Conservation (phyloP, 2,329 filamentous ascomycete species). For the Fusarium verrucosum region DNA sequence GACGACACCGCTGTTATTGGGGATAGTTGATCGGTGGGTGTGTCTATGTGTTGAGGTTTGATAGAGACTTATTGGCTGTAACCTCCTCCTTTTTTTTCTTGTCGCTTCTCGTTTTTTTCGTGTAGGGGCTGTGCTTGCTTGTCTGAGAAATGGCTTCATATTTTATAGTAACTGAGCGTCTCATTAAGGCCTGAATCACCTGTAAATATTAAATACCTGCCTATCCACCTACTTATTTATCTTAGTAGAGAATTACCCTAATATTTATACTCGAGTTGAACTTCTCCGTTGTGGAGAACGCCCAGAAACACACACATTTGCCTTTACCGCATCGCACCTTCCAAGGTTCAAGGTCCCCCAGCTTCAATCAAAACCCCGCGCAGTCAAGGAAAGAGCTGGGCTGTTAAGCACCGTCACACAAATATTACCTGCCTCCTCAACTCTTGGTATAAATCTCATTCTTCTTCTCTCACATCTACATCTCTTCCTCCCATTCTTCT, state of each 20-base stretch:
- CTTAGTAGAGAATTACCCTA: no score
- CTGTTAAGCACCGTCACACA: slow-evolving; percentile 1
- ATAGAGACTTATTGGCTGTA: neutral
- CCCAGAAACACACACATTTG: slow-evolving; percentile 16
- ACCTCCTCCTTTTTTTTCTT: neutral
- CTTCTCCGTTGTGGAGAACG: slow-evolving; percentile 35
- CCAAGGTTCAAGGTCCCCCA: slow-evolving; percentile 11
- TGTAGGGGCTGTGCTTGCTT: slow-evolving; percentile 1
- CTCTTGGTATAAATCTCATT: neutral
- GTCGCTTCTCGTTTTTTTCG: neutral
- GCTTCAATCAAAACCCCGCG: slow-evolving; percentile 28
- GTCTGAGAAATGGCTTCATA: slow-evolving; percentile 1
- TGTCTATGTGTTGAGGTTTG: neutral
- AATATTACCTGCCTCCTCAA: neutral
- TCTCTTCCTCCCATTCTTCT: neutral
- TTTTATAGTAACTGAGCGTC: no score
- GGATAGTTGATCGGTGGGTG: neutral
- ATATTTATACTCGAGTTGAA: slow-evolving; percentile 11
- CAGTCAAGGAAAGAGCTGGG: slow-evolving; percentile 18
- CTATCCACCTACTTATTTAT: no score
- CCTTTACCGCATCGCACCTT: slow-evolving; percentile 9
- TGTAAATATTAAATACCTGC: neutral
- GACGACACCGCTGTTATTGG: slow-evolving; percentile 30
- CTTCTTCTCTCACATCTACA: neutral
- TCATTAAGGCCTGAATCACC: neutral